These are phyloP conservation scores for Cercophora scortea DNA, from an alignment of 495 filamentous ascomycete genomes.

Conservation along the genomic window DNA sequence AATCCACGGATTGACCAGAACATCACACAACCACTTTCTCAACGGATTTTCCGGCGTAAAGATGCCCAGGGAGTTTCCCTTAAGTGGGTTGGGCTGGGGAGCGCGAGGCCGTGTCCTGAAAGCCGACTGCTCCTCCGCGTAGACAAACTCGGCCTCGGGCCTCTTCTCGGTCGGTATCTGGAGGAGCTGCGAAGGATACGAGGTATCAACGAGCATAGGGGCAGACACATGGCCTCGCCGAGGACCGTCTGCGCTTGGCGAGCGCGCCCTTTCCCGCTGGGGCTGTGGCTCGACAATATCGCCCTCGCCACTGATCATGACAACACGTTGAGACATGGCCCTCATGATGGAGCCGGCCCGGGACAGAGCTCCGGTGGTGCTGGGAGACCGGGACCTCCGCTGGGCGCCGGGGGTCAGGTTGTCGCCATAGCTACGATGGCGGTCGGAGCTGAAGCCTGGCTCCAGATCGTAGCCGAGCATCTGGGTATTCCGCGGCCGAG, in stretches of 20 bases:
- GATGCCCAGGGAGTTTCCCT: slow-evolving; percentile 78
- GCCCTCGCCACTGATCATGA: slow-evolving; percentile 81
- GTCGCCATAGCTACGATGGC: slow-evolving; percentile 40
- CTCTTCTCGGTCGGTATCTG: slow-evolving; percentile 39
- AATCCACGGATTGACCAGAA: slow-evolving; percentile 80
- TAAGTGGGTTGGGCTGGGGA: slow-evolving; percentile 69
- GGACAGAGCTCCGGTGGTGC: slow-evolving; percentile 57
- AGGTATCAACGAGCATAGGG: slow-evolving; percentile 46
- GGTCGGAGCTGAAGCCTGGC: slow-evolving; percentile 36
- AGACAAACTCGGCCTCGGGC: slow-evolving; percentile 29
- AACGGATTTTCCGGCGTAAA: slow-evolving; percentile 71
- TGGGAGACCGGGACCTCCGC: slow-evolving; percentile 47
- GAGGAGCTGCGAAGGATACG: slow-evolving; percentile 38
- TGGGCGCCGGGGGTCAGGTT: slow-evolving; percentile 36
- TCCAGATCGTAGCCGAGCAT: slow-evolving; percentile 44
- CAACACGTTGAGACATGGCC: slow-evolving; percentile 95
- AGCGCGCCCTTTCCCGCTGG: slow-evolving; percentile 54
- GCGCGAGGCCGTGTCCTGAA: slow-evolving; percentile 28
- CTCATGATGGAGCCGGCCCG: slow-evolving; percentile 87
- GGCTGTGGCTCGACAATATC: slow-evolving; percentile 75
- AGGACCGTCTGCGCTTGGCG: slow-evolving; percentile 34
- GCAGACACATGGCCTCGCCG: slow-evolving; percentile 27
- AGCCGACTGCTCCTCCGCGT: slow-evolving; percentile 10
- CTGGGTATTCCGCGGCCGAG: slow-evolving; percentile 32
- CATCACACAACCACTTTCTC: slow-evolving; percentile 67